Evolutionary conservation across 768 basidiomycete species (phyloP).

Genomic region (Rickenella mellea): DNA sequence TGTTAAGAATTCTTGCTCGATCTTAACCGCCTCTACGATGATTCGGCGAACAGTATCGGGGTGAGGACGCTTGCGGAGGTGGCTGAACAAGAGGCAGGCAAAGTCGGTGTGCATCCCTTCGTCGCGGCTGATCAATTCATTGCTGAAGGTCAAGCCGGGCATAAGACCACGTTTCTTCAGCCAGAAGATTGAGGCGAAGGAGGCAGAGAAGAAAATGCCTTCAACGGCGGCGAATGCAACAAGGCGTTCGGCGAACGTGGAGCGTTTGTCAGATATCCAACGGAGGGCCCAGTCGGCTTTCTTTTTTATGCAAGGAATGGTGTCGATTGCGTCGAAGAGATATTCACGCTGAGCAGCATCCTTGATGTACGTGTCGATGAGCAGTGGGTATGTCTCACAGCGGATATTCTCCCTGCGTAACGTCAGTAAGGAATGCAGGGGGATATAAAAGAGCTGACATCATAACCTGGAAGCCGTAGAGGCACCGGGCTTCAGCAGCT

Average conservation of each 20-base stretch:
- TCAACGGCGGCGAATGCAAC: slow-evolving; percentile 44
- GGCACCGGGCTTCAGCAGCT: slow-evolving; percentile 39
- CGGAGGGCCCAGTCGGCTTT: slow-evolving; percentile 42
- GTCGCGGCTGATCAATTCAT: slow-evolving; percentile 45
- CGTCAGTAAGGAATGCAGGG: background rate
- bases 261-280: slow-evolving; percentile 35
- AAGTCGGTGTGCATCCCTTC: slow-evolving; percentile 49
- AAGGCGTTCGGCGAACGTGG: slow-evolving; percentile 37
- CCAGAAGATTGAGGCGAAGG: slow-evolving; percentile 41
- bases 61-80: slow-evolving; percentile 36
- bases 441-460: slow-evolving; percentile 17
- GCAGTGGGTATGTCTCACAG: slow-evolving; percentile 43
- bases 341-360: slow-evolving; percentile 29
- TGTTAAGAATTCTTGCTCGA: slow-evolving; percentile 32
- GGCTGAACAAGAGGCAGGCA: slow-evolving; percentile 41
- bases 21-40: slow-evolving; percentile 34
- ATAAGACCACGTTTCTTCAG: slow-evolving; percentile 44
- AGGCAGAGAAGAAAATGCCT: slow-evolving; percentile 42
- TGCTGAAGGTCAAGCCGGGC: slow-evolving; percentile 45
- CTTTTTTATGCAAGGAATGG: slow-evolving; percentile 36
- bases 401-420: slow-evolving; percentile 32
- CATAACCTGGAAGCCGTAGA: slow-evolving; percentile 49
- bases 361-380: slow-evolving; percentile 44
- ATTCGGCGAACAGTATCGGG: slow-evolving; percentile 33
- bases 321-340: slow-evolving; percentile 41